phyloP scores from a whole-genome alignment of 2,329 filamentous ascomycete genomes.

The Fusarium pininemorale region DNA sequence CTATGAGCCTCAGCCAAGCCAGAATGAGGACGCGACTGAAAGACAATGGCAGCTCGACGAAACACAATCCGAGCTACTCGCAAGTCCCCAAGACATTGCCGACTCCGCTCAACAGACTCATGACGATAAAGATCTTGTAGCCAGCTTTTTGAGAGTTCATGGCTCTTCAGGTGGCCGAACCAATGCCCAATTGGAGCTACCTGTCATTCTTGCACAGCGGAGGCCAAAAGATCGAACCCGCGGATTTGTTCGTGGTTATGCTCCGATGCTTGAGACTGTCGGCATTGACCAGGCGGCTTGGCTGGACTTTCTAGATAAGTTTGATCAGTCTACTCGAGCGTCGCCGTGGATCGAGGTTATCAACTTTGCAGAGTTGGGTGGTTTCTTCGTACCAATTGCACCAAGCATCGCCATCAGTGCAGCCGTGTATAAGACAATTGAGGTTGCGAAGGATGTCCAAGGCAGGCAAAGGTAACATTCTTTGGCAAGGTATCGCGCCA shows the following conservation, averaged over 20 bases:
- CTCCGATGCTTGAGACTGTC: not conserved
- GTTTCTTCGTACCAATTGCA: not conserved
- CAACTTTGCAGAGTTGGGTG: conserved; percentile 12
- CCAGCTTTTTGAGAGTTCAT: not conserved
- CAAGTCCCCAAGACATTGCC: not conserved
- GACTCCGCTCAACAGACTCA: not conserved
- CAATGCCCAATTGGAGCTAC: not conserved
- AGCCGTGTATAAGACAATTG: not conserved
- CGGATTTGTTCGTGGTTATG: conserved; percentile 14
- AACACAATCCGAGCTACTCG: conserved; percentile 5
- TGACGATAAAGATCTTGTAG: conserved; percentile 1
- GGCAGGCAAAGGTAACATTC: not conserved
- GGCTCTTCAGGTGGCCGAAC: not conserved
- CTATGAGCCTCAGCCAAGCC: not conserved
- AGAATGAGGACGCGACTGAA: not conserved
- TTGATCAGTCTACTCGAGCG: conserved; percentile 1
- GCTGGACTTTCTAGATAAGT: conserved; percentile 15
- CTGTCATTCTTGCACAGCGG: conserved; percentile 3
- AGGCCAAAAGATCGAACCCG: conserved; percentile 16
- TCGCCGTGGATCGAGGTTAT: conserved; percentile 12
- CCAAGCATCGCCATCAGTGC: conserved; percentile 13
- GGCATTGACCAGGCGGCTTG: conserved; percentile 4
- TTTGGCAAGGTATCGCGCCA: rapidly evolving
- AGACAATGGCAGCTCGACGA: conserved; percentile 13
- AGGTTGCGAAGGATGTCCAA: conserved; percentile 1